A percentile compares a stretch with the other conserved stretches of the same genome.
These are phyloP conservation scores for Solanum boliviense DNA, from an alignment of 257 asterid species.

Conservation along the genomic window DNA sequence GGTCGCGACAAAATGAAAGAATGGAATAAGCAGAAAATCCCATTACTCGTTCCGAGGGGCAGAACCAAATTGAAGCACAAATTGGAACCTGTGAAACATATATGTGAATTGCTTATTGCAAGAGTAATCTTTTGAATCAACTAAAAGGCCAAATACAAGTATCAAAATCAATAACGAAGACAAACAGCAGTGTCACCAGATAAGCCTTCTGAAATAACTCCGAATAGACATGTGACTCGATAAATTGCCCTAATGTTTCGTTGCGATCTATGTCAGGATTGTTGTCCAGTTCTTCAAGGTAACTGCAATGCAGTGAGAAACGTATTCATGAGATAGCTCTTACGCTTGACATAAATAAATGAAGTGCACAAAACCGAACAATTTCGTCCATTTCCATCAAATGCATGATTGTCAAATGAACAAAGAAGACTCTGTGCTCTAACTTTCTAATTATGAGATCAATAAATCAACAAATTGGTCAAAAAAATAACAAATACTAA, in stretches of 20 bases:
- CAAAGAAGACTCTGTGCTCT: neutral
- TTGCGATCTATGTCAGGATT: neutral
- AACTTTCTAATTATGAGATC: neutral
- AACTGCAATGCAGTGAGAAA: neutral
- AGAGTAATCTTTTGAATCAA: neutral
- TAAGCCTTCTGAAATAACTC: neutral
- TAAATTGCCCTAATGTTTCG: neutral
- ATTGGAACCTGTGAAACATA: constrained; percentile 42
- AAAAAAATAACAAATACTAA: too few relatives aligned
- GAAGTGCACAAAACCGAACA: neutral
- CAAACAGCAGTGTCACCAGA: neutral
- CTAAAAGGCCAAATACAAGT: neutral
- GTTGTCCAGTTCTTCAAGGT: neutral
- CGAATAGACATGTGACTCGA: neutral
- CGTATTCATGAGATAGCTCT: neutral
- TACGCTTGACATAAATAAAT: neutral
- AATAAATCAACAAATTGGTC: neutral
- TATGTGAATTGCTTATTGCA: neutral
- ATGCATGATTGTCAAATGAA: neutral
- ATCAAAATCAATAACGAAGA: neutral
- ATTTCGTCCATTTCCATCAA: neutral
- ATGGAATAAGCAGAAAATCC: constrained; percentile 69
- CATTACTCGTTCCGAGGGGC: constrained; percentile 63
- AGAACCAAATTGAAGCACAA: constrained; percentile 93
- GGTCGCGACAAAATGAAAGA: constrained; percentile 72